Conservation (phyloP, 768 basidiomycete species). For the Suillus clintonianus region DNA sequence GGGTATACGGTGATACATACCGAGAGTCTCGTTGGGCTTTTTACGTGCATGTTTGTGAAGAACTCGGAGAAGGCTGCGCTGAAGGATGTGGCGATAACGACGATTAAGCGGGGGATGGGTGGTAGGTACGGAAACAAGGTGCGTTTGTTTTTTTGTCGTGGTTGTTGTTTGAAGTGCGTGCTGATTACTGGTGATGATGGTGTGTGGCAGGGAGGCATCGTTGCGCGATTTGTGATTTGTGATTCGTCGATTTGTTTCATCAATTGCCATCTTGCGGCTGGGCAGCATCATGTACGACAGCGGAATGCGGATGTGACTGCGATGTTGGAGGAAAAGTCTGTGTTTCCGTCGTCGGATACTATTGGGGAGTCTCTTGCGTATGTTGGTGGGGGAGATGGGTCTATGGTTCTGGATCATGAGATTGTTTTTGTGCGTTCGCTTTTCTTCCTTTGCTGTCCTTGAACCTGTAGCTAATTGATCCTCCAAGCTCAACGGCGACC, state of each 20-base stretch:
- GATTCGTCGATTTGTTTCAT: conserved; percentile 94
- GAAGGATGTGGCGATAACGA: conserved; percentile 72
- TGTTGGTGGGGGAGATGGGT: conserved; percentile 89
- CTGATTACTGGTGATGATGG: not conserved
- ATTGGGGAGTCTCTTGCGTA: conserved; percentile 65
- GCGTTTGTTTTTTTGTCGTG: conserved; percentile 22
- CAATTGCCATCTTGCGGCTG: conserved; percentile 97
- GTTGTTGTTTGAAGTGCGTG: not conserved
- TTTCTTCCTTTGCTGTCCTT: not conserved
- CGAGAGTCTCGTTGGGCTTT: conserved; percentile 89
- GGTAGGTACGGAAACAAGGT: conserved; percentile 97
- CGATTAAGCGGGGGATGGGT: conserved; percentile 90
- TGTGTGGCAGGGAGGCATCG: conserved; percentile 74
- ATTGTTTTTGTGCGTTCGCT: conserved; percentile 68
- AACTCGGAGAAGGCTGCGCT: conserved; percentile 58
- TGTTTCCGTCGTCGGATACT: conserved; percentile 54
- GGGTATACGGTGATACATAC: conserved; percentile 83
- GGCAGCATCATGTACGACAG: conserved; percentile 78
- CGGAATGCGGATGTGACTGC: conserved; percentile 87
- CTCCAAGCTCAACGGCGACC: conserved; percentile 82
- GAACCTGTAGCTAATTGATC: conserved; percentile 1
- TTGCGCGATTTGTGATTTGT: conserved; percentile 86
- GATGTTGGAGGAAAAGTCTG: conserved; percentile 78
- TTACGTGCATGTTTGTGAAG: conserved; percentile 76
- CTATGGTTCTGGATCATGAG: conserved; percentile 94